A percentile compares a stretch with the other conserved stretches of the same genome.
phyloP scores from a whole-genome alignment of 805 yeast genomes.

The Nakazawaea peltata region DNA sequence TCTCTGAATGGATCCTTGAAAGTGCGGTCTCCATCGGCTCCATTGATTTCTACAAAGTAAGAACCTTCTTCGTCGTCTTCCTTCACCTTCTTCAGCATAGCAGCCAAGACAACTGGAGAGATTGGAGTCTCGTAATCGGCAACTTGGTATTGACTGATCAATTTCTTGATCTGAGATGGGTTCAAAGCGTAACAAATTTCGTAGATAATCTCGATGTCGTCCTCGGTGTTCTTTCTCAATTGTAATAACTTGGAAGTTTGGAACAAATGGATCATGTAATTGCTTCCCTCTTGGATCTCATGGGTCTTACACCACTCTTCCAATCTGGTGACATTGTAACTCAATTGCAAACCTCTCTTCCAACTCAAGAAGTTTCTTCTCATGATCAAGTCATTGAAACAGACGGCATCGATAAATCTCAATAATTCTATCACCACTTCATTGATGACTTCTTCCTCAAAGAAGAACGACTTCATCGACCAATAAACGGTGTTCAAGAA shows the following conservation, averaged over 20 bases:
- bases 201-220: constrained; percentile 85
- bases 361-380: constrained; percentile 90
- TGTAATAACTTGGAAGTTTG: constrained; percentile 93
- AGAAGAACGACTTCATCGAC: constrained; percentile 86
- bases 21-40: constrained; percentile 52
- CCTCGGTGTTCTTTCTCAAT: constrained; percentile 79
- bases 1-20: constrained; percentile 79
- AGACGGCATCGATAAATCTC: constrained; percentile 81
- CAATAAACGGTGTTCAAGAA: constrained; percentile 86
- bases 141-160: constrained; percentile 79
- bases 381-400: constrained; percentile 94
- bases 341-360: constrained; percentile 96
- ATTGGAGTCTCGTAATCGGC: constrained; percentile 96
- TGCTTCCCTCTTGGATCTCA: constrained; percentile 80
- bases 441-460: constrained; percentile 77
- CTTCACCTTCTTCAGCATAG: constrained; percentile 75
- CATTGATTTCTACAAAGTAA: constrained; percentile 64
- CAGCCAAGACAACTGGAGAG: constrained; percentile 69
- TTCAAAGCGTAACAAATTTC: constrained; percentile 92
- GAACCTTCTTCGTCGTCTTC: constrained; percentile 40
- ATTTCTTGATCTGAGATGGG: constrained; percentile 92
- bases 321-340: constrained; percentile 90
- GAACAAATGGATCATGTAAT: constrained; percentile 74
- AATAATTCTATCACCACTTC: constrained; percentile 79
- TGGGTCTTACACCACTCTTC: constrained; percentile 99